Evolutionary conservation across 176 grass and related monocot genomes (phyloP).

Genomic region (Olyra latifolia): DNA sequence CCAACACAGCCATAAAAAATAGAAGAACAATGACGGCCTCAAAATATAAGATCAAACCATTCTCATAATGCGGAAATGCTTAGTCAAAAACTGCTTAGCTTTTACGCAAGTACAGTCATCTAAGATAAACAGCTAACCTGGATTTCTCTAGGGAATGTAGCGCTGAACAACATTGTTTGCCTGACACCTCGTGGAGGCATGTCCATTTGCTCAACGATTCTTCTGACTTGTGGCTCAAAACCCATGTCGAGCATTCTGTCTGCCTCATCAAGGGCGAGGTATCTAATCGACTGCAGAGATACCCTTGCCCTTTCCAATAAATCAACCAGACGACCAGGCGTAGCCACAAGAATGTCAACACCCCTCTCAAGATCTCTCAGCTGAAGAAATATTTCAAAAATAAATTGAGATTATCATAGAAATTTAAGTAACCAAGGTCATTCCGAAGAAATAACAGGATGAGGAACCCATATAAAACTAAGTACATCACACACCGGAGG

Average conservation of each 20-base stretch:
- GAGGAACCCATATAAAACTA: no score
- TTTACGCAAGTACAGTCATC: background rate
- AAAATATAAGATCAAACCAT: no score
- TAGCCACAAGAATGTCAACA: constrained; percentile 98
- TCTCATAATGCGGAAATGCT: background rate
- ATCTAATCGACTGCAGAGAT: constrained; percentile 77
- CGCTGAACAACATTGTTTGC: constrained; percentile 94
- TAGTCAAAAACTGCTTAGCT: no score
- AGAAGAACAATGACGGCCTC: background rate
- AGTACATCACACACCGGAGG: background rate
- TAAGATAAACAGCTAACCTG: constrained; percentile 56
- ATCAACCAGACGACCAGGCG: constrained; percentile 95
- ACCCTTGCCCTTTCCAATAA: constrained; percentile 88
- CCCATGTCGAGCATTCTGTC: constrained; percentile 99
- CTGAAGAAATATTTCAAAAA: constrained; percentile 33
- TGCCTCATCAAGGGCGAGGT: constrained; percentile 93
- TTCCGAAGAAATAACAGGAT: background rate
- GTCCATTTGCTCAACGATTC: constrained; percentile 96
- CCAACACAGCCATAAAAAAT: background rate
- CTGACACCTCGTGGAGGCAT: constrained; percentile 77
- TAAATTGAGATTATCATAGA: background rate
- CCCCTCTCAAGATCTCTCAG: constrained; percentile 92
- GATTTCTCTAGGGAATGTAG: constrained; percentile 91
- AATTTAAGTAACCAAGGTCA: background rate
- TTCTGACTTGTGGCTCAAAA: constrained; percentile 96